These are phyloP conservation scores for Penicillium sp. DNA, from an alignment of 2,329 filamentous ascomycete genomes.

Conservation along the genomic window DNA sequence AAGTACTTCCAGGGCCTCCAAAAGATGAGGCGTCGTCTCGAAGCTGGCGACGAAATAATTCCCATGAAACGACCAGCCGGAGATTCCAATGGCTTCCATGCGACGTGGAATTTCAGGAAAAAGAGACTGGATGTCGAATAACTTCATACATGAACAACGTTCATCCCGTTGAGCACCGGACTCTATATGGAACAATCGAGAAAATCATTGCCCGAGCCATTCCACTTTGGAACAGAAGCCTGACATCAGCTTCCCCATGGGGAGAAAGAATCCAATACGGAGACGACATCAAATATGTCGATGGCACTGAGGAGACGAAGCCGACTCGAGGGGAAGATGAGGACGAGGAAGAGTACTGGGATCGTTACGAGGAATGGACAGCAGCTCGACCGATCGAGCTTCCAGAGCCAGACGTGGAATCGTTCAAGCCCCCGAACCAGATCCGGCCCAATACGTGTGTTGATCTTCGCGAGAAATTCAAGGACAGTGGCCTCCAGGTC, in stretches of 20 bases:
- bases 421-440: background rate
- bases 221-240: slow-evolving; percentile 47
- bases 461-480: slow-evolving; percentile 28
- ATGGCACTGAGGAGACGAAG: slow-evolving; percentile 4
- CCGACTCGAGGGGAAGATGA: slow-evolving; percentile 1
- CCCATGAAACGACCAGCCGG: slow-evolving; percentile 20
- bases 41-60: background rate
- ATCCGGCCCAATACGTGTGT: background rate
- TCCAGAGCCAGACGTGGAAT: slow-evolving; percentile 13
- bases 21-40: background rate
- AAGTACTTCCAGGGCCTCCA: background rate
- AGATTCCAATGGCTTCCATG: slow-evolving; percentile 51
- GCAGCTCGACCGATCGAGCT: slow-evolving; percentile 5
- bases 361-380: slow-evolving; percentile 1
- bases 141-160: slow-evolving; percentile 37
- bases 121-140: slow-evolving; percentile 26
- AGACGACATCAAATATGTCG: slow-evolving; percentile 3
- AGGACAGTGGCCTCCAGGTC: slow-evolving; percentile 34
- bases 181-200: slow-evolving; percentile 41
- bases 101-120: slow-evolving; percentile 31
- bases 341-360: slow-evolving; percentile 1
- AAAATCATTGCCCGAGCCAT: slow-evolving; percentile 39
- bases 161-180: slow-evolving; percentile 34
- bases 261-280: slow-evolving; percentile 13
- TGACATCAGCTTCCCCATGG: slow-evolving; percentile 5